Percentiles rank a stretch among this genome's conserved stretches.
These are phyloP conservation scores for Xylariaceae sp. DNA, from an alignment of 2,329 filamentous ascomycete species.

Conservation along the genomic window DNA sequence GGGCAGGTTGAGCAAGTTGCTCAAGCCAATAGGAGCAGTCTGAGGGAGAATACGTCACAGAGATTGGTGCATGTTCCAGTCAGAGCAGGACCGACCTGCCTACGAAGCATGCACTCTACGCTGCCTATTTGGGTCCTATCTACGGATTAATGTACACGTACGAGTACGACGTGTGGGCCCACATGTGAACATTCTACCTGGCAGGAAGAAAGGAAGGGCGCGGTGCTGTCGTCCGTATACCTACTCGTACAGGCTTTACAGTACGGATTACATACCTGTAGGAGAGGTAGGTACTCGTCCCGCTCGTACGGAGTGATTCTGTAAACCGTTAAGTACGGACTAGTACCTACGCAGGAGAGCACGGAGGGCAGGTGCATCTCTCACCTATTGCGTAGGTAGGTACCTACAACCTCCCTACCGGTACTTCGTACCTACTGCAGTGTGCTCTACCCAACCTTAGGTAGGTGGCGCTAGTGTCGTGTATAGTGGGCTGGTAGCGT, in stretches of 20 bases:
- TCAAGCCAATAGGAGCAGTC: neutral
- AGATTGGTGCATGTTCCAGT: neutral
- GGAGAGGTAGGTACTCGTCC: too few relatives aligned
- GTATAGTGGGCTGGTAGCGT: neutral
- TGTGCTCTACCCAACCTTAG: neutral
- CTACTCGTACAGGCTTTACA: too few relatives aligned
- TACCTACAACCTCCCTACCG: too few relatives aligned
- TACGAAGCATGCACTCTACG: neutral
- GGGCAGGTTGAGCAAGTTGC: neutral
- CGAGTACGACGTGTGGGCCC: neutral
- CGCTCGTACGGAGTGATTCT: too few relatives aligned
- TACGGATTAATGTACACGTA: neutral
- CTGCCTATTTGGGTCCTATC: neutral
- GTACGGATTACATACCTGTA: too few relatives aligned
- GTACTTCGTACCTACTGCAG: too few relatives aligned
- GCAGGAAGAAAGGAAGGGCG: neutral
- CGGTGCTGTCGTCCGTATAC: too few relatives aligned
- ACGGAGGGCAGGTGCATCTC: too few relatives aligned
- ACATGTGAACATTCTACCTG: neutral
- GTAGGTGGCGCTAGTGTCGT: neutral
- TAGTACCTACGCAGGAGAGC: too few relatives aligned
- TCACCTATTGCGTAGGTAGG: too few relatives aligned
- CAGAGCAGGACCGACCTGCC: neutral
- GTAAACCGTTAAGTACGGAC: too few relatives aligned
- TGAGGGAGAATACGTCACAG: neutral